A percentile compares a stretch with the other conserved stretches of the same genome.
Evolutionary conservation across 2,329 filamentous ascomycete genomes (phyloP).

Genomic region (Aspergillus sp.): DNA sequence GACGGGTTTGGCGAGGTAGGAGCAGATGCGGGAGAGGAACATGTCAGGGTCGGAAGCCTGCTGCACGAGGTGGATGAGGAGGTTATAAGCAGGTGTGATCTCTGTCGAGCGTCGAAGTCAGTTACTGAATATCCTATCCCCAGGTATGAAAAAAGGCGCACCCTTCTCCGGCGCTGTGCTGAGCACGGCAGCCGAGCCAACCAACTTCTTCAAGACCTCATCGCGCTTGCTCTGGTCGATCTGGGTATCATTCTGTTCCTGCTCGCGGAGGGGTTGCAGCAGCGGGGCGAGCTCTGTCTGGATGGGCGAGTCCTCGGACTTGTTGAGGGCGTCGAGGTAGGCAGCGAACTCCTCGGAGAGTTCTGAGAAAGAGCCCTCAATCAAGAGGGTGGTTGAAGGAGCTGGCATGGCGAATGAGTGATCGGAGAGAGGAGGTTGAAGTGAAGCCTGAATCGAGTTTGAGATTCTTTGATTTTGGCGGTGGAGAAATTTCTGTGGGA

Average conservation of each 20-base stretch:
- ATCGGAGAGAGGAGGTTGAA: conserved; percentile 17
- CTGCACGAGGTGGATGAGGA: conserved; percentile 89
- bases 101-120: conserved; percentile 56
- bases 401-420: conserved; percentile 56
- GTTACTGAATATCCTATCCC: conserved; percentile 17
- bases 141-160: conserved; percentile 33
- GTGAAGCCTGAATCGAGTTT: conserved; percentile 17
- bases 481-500: conserved; percentile 49
- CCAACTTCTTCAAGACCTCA: conserved; percentile 86
- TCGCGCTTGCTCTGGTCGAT: conserved; percentile 68
- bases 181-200: conserved; percentile 75
- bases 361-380: conserved; percentile 94
- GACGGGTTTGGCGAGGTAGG: conserved; percentile 85
- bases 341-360: conserved; percentile 92
- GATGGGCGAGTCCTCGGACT: conserved; percentile 62
- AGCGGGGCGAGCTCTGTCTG: conserved; percentile 71
- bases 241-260: conserved; percentile 57
- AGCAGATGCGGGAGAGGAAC: conserved; percentile 85
- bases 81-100: conserved; percentile 94
- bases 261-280: conserved; percentile 61
- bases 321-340: conserved; percentile 84
- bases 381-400: conserved; percentile 66
- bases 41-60: conserved; percentile 84
- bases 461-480: conserved; percentile 34
- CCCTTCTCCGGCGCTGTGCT: conserved; percentile 89